These are phyloP conservation scores for Elongisporangium senticosum DNA, from an alignment of 352 stramenopile species.

Conservation along the genomic window DNA sequence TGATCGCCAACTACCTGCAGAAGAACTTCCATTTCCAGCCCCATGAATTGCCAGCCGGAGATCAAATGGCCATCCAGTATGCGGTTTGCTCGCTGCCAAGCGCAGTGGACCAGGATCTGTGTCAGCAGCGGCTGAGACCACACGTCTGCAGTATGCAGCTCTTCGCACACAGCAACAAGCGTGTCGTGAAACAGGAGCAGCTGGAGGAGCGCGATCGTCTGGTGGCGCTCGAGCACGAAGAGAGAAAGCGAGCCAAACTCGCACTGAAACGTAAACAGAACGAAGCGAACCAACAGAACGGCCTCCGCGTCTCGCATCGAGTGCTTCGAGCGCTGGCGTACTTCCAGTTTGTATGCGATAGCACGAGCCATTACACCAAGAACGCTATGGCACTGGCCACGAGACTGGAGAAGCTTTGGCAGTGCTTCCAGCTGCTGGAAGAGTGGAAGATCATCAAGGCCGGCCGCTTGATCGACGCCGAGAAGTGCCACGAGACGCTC, in stretches of 20 bases:
- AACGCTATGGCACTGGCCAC: constrained; percentile 24
- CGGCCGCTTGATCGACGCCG: constrained; percentile 56
- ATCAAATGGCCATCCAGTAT: constrained; percentile 24
- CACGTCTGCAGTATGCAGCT: constrained; percentile 54
- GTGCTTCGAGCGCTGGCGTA: constrained; percentile 50
- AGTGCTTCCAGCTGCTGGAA: constrained; percentile 64
- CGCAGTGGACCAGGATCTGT: constrained; percentile 38
- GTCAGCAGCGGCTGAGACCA: constrained; percentile 46
- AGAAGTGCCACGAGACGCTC: constrained; percentile 41
- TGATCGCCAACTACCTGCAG: constrained; percentile 60
- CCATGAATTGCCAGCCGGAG: constrained; percentile 16
- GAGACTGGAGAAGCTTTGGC: constrained; percentile 67
- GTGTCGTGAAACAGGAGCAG: constrained; percentile 34
- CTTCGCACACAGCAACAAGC: constrained; percentile 31
- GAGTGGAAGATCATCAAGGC: constrained; percentile 72
- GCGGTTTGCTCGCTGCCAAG: constrained; percentile 24
- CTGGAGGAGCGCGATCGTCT: constrained; percentile 47
- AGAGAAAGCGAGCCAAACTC: constrained; percentile 43
- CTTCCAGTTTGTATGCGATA: constrained; percentile 56
- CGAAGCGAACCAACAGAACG: constrained; percentile 19
- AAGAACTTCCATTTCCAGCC: constrained; percentile 60
- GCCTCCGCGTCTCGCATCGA: constrained; percentile 33
- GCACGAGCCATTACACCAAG: constrained; percentile 29
- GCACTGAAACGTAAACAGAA: constrained; percentile 35
- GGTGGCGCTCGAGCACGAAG: constrained; percentile 40